Evolutionary conservation across 1,284 basidiomycete species (phyloP).

Genomic region (Trametes polyzona): DNA sequence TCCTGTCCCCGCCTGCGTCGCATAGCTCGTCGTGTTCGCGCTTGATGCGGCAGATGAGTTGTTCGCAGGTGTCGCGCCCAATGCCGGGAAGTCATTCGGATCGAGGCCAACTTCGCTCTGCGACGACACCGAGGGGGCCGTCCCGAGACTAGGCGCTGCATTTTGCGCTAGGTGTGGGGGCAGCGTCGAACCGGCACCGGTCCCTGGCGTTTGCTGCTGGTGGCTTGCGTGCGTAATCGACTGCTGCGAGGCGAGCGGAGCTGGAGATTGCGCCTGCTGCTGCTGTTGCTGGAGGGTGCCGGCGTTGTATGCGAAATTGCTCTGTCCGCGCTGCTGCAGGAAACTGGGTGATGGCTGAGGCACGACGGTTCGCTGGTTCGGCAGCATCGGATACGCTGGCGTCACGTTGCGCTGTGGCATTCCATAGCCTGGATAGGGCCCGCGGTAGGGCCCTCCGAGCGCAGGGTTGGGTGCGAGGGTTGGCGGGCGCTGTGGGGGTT

Average conservation of each 20-base stretch:
- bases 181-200: conserved; percentile 56
- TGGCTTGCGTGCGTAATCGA: conserved; percentile 33
- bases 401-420: conserved; percentile 65
- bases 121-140: conserved; percentile 62
- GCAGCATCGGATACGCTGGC: conserved; percentile 56
- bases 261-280: conserved; percentile 45
- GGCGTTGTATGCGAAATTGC: conserved; percentile 59
- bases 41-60: conserved; percentile 37
- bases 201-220: conserved; percentile 44
- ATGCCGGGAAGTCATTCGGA: conserved; percentile 84
- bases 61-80: conserved; percentile 59
- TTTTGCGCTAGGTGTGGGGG: conserved; percentile 59
- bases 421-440: conserved; percentile 63
- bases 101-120: conserved; percentile 78
- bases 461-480: conserved; percentile 68
- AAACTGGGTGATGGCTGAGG: conserved; percentile 67
- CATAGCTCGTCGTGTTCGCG: conserved; percentile 66
- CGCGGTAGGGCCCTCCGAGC: conserved; percentile 65
- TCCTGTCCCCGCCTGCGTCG: conserved; percentile 71
- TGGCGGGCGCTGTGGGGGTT: conserved; percentile 78
- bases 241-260: conserved; percentile 48
- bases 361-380: conserved; percentile 61
- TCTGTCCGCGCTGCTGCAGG: conserved; percentile 63
- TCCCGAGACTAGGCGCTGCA: conserved; percentile 47
- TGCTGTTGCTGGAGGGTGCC: conserved; percentile 59